Evolutionary conservation across 495 filamentous ascomycete genomes (phyloP), one percentile per base, ranked within the genome.

Genomic region (Neurospora africana): DNA sequence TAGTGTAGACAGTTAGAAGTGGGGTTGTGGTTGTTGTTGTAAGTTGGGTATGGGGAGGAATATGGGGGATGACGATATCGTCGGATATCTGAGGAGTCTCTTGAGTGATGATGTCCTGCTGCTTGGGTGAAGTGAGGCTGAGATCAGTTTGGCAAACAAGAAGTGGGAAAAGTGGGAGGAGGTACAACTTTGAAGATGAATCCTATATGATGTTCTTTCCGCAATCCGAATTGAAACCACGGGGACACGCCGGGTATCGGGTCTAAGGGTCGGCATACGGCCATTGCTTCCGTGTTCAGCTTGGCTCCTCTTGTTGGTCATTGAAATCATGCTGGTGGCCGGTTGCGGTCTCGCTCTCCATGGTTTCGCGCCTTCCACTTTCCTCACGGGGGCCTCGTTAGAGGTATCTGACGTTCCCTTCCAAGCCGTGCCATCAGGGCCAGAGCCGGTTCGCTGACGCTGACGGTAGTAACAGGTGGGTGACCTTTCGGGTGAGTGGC

Each of bases 401-500:
- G 5, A 35, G 5, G 5, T 35, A 81, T 36, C 79, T 86, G 77
- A 84, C 85, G 23, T 61, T 30, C 23, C 23, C 23, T 58, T 30
- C 27, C 53, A 61, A 61, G 53, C 53, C 27, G 53, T 61, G 53
- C 53, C 53, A 61, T 61, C 53, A 61, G 27, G 53, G 27, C 53
- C 53, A 61, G 53, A 61, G 53, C 53, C 53, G 15, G 53, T 61
- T 61, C 53, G 53, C 53, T 61, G 53, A 61, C 53, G 53, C 27
- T 61, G 53, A 61, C 53, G 23, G 53, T 58, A 58, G 47, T 61
- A 33, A 61, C 53, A 61, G 27, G 15, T 61, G 53, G 53, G 53
- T 33, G 53, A 30, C 53, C 27, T 61, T 61, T 33, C 53, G 53
- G 53, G 53, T 61, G 53, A 61, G 53, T 61, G 53, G 53, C 53